Conservation (phyloP, 345 rosid species). For the Salix suchowensis region DNA sequence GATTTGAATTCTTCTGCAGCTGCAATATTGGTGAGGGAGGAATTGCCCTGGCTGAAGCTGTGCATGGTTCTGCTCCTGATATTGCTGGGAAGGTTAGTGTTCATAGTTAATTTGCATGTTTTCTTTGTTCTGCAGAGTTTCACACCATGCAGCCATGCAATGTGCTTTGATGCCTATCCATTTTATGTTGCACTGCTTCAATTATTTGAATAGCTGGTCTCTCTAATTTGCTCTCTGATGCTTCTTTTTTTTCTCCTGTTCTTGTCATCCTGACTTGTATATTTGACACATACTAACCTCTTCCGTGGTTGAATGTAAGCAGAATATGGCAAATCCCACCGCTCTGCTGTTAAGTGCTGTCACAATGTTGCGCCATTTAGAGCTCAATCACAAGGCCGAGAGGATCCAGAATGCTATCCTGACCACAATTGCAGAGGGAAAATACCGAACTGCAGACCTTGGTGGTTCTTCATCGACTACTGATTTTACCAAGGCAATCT, state of each 20-base stretch:
- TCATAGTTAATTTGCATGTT: background rate
- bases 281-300: background rate
- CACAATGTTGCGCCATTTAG: constrained; percentile 80
- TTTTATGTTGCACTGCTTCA: background rate
- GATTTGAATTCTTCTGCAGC: constrained; percentile 38
- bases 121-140: background rate
- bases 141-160: background rate
- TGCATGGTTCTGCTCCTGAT: constrained; percentile 99
- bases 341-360: constrained; percentile 85
- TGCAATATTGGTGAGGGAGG: constrained; percentile 99
- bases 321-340: constrained; percentile 96
- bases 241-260: background rate
- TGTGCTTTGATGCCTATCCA: background rate
- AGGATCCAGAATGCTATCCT: constrained; percentile 76
- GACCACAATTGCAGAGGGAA: constrained; percentile 79
- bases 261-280: background rate
- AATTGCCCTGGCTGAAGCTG: constrained; percentile 99
- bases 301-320: background rate
- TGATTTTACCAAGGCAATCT: constrained; percentile 84
- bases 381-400: constrained; percentile 77
- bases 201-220: too few relatives aligned
- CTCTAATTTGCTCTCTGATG: background rate
- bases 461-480: constrained; percentile 76
- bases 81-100: constrained; percentile 71
- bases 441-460: constrained; percentile 88